Evolutionary conservation across 2,329 filamentous ascomycete species (phyloP).

Genomic region (Fusarium pininemorale): DNA sequence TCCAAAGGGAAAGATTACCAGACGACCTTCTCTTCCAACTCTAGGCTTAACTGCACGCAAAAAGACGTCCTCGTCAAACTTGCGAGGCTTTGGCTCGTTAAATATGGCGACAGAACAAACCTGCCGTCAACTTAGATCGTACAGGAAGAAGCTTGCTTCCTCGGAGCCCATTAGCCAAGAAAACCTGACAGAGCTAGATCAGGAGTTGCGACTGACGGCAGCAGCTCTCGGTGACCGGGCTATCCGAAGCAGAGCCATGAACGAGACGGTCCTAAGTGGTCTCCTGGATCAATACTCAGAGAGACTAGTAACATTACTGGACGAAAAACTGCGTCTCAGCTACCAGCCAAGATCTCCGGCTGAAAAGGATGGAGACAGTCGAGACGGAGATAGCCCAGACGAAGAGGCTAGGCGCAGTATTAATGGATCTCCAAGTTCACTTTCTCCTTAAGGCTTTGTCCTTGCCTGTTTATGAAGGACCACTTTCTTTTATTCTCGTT

Average conservation of each 20-base stretch:
- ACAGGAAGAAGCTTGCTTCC: slow-evolving; percentile 69
- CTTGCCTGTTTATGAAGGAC: slow-evolving; percentile 27
- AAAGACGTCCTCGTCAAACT: slow-evolving; percentile 57
- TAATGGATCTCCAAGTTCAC: slow-evolving; percentile 48
- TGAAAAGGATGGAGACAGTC: slow-evolving; percentile 42
- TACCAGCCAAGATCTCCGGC: slow-evolving; percentile 46
- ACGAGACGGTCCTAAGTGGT: slow-evolving; percentile 67
- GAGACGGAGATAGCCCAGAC: slow-evolving; percentile 35
- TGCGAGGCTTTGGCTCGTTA: slow-evolving; percentile 64
- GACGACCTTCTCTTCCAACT: slow-evolving; percentile 64
- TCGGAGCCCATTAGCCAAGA: slow-evolving; percentile 66
- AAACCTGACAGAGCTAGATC: slow-evolving; percentile 68
- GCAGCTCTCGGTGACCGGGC: slow-evolving; percentile 68
- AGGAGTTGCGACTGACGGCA: slow-evolving; percentile 70
- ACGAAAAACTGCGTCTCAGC: slow-evolving; percentile 71
- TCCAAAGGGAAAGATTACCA: slow-evolving; percentile 57
- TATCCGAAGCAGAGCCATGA: slow-evolving; percentile 63
- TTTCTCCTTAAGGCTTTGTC: slow-evolving; percentile 43
- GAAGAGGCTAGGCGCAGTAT: slow-evolving; percentile 47
- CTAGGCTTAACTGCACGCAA: slow-evolving; percentile 58
- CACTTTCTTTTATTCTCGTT: slow-evolving; percentile 7
- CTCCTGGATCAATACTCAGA: slow-evolving; percentile 81
- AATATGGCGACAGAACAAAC: slow-evolving; percentile 72
- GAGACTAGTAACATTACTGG: slow-evolving; percentile 73
- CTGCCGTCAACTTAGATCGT: slow-evolving; percentile 68